These are phyloP conservation scores for Pseudogymnoascus sp. DNA, from an alignment of 2,329 filamentous ascomycete genomes.

Conservation along the genomic window DNA sequence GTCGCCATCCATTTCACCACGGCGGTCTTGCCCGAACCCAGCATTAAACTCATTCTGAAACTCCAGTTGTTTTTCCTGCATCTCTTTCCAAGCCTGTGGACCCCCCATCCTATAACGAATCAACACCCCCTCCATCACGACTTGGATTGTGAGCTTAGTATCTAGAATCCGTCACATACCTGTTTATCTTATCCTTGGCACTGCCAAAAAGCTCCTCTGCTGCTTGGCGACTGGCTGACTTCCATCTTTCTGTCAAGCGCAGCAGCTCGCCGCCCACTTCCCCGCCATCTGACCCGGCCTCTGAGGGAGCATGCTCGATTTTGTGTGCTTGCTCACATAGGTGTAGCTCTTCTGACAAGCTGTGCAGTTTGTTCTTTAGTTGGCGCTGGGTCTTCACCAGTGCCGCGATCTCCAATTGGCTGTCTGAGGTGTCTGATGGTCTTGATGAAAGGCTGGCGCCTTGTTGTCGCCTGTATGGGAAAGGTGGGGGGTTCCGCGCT, in stretches of 20 bases:
- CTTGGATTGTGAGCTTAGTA: neutral
- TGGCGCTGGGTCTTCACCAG: constrained; percentile 27
- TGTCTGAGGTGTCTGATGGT: neutral
- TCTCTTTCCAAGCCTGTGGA: constrained; percentile 45
- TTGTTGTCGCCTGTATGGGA: neutral
- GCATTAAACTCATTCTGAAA: constrained; percentile 21
- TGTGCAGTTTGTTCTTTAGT: constrained; percentile 23
- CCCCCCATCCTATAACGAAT: constrained; percentile 44
- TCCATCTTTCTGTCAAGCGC: constrained; percentile 52
- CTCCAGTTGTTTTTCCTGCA: constrained; percentile 34
- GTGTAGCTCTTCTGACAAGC: constrained; percentile 36
- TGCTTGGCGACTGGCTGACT: constrained; percentile 47
- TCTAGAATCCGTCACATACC: constrained; percentile 23
- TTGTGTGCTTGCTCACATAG: constrained; percentile 42
- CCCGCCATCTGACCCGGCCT: constrained; percentile 11
- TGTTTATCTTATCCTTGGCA: constrained; percentile 50
- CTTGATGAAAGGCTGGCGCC: neutral
- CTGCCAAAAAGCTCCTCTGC: constrained; percentile 59
- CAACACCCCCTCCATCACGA: constrained; percentile 1
- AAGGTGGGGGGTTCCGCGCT: neutral
- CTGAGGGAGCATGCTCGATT: constrained; percentile 32
- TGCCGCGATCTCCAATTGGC: constrained; percentile 21
- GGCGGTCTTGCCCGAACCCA: constrained; percentile 29
- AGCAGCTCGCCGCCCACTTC: constrained; percentile 45
- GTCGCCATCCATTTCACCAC: constrained; percentile 25